A percentile compares a stretch with the other conserved stretches of the same genome.
Evolutionary conservation across 2,329 filamentous ascomycete genomes (phyloP).

Genomic region (Plectosphaerella sp.): DNA sequence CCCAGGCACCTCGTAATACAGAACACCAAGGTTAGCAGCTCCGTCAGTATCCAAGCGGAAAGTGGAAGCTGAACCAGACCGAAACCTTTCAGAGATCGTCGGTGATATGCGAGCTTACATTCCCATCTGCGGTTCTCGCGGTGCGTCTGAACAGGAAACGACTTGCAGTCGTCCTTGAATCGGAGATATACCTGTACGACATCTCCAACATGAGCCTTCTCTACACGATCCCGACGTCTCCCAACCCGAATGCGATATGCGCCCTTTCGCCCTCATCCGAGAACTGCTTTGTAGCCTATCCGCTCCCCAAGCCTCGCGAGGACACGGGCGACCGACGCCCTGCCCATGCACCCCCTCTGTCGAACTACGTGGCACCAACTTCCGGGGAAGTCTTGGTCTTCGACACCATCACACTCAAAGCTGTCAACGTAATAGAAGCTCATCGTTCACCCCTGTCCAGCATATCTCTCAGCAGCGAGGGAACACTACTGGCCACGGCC

Average conservation of each 20-base stretch:
- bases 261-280: conserved; percentile 91
- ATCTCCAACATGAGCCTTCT: conserved; percentile 97
- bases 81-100: conserved; percentile 51
- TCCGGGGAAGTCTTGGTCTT: conserved; percentile 92
- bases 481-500: conserved; percentile 85
- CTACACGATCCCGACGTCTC: conserved; percentile 87
- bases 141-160: conserved; percentile 93
- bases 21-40: conserved; percentile 77
- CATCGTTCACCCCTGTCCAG: conserved; percentile 88
- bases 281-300: conserved; percentile 93
- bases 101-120: conserved; percentile 97
- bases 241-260: conserved; percentile 88
- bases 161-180: conserved; percentile 87
- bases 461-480: conserved; percentile 88
- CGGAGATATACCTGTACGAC: conserved; percentile 97
- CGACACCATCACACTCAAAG: conserved; percentile 82
- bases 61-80: conserved; percentile 9
- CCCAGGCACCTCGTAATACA: conserved; percentile 91
- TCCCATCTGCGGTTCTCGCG: conserved; percentile 91
- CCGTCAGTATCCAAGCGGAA: neutral
- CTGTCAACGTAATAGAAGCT: conserved; percentile 91
- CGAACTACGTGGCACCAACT: conserved; percentile 75
- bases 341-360: conserved; percentile 77
- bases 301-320: conserved; percentile 70
- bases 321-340: conserved; percentile 57